Evolutionary conservation across 768 basidiomycete genomes (phyloP), one percentile per base, ranked within the genome.

Genomic region (Boletales sp.): DNA sequence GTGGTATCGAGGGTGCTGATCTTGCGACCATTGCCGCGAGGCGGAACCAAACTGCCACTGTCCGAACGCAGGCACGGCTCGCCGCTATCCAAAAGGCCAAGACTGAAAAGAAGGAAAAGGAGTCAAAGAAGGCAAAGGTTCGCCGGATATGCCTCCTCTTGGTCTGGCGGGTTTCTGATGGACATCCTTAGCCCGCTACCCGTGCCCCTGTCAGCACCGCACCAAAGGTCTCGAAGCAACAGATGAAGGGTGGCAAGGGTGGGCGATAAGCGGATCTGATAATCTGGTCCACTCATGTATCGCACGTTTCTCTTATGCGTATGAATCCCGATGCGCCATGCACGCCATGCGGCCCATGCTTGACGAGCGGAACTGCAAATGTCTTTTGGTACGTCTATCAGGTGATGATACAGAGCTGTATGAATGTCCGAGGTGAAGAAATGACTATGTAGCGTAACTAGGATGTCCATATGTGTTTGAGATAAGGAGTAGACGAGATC

Each of bases 1-100:
- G 97, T 67, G 97, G 97, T 55, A 93, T 98, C 71, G 93, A 94
- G 65, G 97, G 97, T 72, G 92, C 93, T 58, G 94, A 97, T 72
- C 83, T 98, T 53, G 82, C 86, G 45, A 70, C 91, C 63, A 97
- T 98, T 71, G 80, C 85, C 47, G 94, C 94, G 59, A 90, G 81
- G 77, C 84, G 94, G 61, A 94, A 90, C 75, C 93, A 97, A 79
- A 91, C 88, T 52, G 77, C 88, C 47, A 87, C 88, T 59, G 79
- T 87, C 60, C 84, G 97, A 53, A 74, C 79, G 56, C 87, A 91
- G 63, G 83, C 84, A 63, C 82, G 93, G 57, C 70, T 88, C 55
- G 81, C 86, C 37, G 94, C 94, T 59, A 94, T 97, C 69, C 73
- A 83, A 55, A 95, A 95, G 75, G 93, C 93, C 34, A 97, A 97